Evolutionary conservation across 495 filamentous ascomycete species (phyloP).

Genomic region (Aspergillus sclerotioniger): DNA sequence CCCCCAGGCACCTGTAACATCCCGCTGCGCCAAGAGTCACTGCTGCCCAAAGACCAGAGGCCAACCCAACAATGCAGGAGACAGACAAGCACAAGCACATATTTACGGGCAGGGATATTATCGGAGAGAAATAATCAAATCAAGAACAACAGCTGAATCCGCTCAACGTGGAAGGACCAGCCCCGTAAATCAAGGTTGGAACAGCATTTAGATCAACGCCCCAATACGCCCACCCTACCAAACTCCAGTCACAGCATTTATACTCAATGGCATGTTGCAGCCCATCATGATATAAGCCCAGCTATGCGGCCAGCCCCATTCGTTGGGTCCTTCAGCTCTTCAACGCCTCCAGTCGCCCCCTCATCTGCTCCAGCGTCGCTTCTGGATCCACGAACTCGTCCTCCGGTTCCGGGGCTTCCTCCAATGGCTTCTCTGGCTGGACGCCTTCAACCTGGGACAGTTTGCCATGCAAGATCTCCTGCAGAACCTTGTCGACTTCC

Average conservation of each 20-base stretch:
- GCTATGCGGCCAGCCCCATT: not conserved
- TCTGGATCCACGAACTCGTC: slow-evolving; percentile 83
- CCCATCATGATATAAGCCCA: not conserved
- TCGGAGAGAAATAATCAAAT: not conserved
- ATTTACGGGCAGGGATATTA: slow-evolving; percentile 1
- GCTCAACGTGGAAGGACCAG: slow-evolving; percentile 12
- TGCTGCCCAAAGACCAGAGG: slow-evolving; percentile 10
- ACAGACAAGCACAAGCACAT: not conserved
- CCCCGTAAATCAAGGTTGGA: slow-evolving; percentile 5
- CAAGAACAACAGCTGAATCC: not conserved
- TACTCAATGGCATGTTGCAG: not conserved
- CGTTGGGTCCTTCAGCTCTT: slow-evolving; percentile 65
- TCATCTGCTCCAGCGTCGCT: slow-evolving; percentile 89
- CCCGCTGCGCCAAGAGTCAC: slow-evolving; percentile 3
- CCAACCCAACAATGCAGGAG: slow-evolving; percentile 1
- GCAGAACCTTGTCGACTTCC: slow-evolving; percentile 90
- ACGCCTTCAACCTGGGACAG: slow-evolving; percentile 66
- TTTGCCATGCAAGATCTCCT: slow-evolving; percentile 81
- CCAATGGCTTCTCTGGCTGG: slow-evolving; percentile 52
- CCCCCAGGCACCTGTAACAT: slow-evolving; percentile 1
- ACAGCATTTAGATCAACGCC: slow-evolving; percentile 8
- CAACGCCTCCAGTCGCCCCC: slow-evolving; percentile 83
- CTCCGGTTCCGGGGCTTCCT: slow-evolving; percentile 53
- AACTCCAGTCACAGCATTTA: slow-evolving; percentile 16
- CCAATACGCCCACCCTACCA: slow-evolving; percentile 14